A percentile compares a stretch with the other conserved stretches of the same genome.
These are phyloP conservation scores for Suaeda aralocaspica DNA, from an alignment of 148 eudicot genomes.

Conservation along the genomic window DNA sequence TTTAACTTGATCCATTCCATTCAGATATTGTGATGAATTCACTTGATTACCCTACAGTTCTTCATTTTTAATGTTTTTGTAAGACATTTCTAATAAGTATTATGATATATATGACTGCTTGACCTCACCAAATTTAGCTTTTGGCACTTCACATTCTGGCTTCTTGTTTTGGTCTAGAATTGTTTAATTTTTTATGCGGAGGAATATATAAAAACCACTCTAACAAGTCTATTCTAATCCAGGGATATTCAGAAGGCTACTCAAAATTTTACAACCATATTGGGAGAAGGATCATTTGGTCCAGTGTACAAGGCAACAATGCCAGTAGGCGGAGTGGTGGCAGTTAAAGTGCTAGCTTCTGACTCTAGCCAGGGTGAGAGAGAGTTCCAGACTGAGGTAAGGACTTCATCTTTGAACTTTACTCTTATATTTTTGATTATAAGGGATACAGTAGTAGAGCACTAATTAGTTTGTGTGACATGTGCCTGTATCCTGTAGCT, in stretches of 20 bases:
- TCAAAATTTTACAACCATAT: conserved; percentile 72
- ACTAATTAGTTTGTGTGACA: too few relatives aligned
- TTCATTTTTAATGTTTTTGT: neutral
- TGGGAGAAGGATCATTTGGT: conserved; percentile 97
- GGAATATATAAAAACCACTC: neutral
- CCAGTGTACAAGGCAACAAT: conserved; percentile 89
- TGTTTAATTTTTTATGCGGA: neutral
- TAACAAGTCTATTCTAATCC: conserved; percentile 18
- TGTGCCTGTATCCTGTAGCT: too few relatives aligned
- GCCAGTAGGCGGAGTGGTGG: conserved; percentile 82
- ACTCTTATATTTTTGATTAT: neutral
- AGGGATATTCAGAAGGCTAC: conserved; percentile 97
- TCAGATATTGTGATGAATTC: neutral
- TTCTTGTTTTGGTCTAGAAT: neutral
- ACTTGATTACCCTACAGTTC: neutral
- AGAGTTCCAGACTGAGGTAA: conserved; percentile 97
- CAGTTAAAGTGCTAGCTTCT: conserved; percentile 92
- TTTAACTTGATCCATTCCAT: neutral
- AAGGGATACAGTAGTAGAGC: neutral
- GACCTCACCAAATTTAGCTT: neutral
- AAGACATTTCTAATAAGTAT: neutral
- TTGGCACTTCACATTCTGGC: neutral
- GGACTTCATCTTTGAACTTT: conserved; percentile 8
- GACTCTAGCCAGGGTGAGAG: conserved; percentile 92
- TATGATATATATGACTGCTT: neutral